Conservation (phyloP, 192 early-diverging fungal species). For the Umbelopsis sp. region DNA sequence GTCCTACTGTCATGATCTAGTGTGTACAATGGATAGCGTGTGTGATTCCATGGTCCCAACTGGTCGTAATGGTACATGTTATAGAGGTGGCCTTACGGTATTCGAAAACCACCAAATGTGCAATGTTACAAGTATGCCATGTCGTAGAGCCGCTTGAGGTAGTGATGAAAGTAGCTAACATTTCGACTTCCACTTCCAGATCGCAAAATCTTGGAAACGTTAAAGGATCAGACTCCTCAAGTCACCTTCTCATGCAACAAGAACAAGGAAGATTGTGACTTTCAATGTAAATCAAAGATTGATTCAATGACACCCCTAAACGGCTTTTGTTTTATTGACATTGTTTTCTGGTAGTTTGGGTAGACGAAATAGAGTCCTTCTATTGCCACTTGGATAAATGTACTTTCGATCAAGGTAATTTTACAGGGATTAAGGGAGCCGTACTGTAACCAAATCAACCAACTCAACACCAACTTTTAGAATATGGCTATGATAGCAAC, state of each 20-base stretch:
- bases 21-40: slow-evolving; percentile 64
- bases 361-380: slow-evolving; percentile 85
- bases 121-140: slow-evolving; percentile 65
- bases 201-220: slow-evolving; percentile 58
- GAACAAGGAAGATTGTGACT: slow-evolving; percentile 61
- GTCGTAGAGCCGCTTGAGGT: not conserved
- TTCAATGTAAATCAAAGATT: slow-evolving; percentile 61
- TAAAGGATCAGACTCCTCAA: slow-evolving; percentile 68
- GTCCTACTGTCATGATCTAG: slow-evolving; percentile 23
- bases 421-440: not conserved
- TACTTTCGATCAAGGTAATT: slow-evolving; percentile 59
- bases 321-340: not conserved
- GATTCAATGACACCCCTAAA: no score
- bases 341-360: slow-evolving; percentile 66
- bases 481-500: slow-evolving; percentile 55
- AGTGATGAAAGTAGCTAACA: not conserved
- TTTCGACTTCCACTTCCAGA: slow-evolving; percentile 33
- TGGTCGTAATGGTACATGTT: slow-evolving; percentile 74
- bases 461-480: slow-evolving; percentile 8
- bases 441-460: no score
- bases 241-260: slow-evolving; percentile 77
- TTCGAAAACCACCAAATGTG: slow-evolving; percentile 73
- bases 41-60: slow-evolving; percentile 72
- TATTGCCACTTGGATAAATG: slow-evolving; percentile 86
- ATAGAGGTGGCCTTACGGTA: slow-evolving; percentile 71